phyloP scores from a whole-genome alignment of 768 basidiomycete species.

The Mycena crocata region DNA sequence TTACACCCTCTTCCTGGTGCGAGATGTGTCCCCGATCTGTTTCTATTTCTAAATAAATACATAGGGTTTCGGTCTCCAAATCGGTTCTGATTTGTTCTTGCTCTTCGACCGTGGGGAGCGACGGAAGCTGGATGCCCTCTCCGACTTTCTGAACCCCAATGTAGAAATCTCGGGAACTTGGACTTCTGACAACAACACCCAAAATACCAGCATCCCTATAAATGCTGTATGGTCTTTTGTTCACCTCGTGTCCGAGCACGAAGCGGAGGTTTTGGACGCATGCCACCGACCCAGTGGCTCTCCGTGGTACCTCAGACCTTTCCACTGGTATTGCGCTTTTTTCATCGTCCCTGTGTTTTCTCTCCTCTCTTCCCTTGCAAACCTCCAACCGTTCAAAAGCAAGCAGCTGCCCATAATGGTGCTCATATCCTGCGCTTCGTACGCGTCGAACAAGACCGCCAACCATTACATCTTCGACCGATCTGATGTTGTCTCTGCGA shows the following conservation, averaged over 20 bases:
- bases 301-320: conserved; percentile 85
- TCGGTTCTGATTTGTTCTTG: conserved; percentile 84
- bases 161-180: conserved; percentile 75
- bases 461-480: conserved; percentile 89
- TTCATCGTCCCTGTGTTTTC: conserved; percentile 84
- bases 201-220: conserved; percentile 55
- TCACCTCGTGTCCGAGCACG: conserved; percentile 58
- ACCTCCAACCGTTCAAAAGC: conserved; percentile 80
- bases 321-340: conserved; percentile 83
- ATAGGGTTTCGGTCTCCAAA: conserved; percentile 84
- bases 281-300: conserved; percentile 76
- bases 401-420: conserved; percentile 86
- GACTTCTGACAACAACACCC: conserved; percentile 66
- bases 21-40: not conserved
- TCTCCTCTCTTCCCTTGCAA: conserved; percentile 75
- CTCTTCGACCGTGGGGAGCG: conserved; percentile 73
- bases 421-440: conserved; percentile 82
- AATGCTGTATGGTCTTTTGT: conserved; percentile 77
- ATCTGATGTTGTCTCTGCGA: conserved; percentile 86
- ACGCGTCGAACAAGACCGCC: conserved; percentile 83
- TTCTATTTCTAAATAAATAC: conserved; percentile 10
- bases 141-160: conserved; percentile 60
- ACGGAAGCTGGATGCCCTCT: conserved; percentile 63
- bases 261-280: conserved; percentile 65
- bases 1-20: conserved; percentile 81